These are phyloP conservation scores for Solanum arcanum DNA, from an alignment of 257 asterid genomes.

Conservation along the genomic window DNA sequence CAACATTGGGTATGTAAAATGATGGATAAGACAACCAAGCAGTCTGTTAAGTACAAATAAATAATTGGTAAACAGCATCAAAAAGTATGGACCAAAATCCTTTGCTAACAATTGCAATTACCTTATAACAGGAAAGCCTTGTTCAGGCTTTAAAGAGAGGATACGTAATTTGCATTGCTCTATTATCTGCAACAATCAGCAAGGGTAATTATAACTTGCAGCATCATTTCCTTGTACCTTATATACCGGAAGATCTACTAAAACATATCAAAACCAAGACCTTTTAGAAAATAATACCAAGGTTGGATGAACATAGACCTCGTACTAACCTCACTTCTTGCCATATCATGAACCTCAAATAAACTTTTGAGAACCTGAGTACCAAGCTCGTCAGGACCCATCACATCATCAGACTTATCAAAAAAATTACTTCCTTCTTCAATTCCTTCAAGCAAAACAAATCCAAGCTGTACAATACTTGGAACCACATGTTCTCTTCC, in stretches of 20 bases:
- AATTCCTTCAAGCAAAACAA: slow-evolving; percentile 66
- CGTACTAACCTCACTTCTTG: slow-evolving; percentile 72
- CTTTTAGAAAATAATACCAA: neutral
- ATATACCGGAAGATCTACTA: neutral
- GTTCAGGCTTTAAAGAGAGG: slow-evolving; percentile 71
- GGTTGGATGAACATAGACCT: neutral
- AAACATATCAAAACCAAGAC: neutral
- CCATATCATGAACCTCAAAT: slow-evolving; percentile 80
- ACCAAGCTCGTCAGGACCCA: slow-evolving; percentile 63
- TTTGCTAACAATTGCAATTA: slow-evolving; percentile 5
- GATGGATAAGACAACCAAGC: slow-evolving; percentile 48
- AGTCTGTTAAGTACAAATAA: slow-evolving; percentile 28
- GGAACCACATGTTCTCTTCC: slow-evolving; percentile 85
- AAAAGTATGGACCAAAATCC: slow-evolving; percentile 3
- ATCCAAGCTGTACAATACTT: slow-evolving; percentile 72
- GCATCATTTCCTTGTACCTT: neutral
- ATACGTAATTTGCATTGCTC: slow-evolving; percentile 75
- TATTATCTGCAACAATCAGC: slow-evolving; percentile 43
- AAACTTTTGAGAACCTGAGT: slow-evolving; percentile 63
- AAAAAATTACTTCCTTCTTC: slow-evolving; percentile 46
- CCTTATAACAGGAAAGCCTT: slow-evolving; percentile 53
- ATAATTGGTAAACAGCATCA: neutral
- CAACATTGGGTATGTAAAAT: slow-evolving; percentile 59
- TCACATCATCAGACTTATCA: slow-evolving; percentile 41
- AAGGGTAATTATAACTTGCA: neutral